phyloP scores from a whole-genome alignment of 139 green algal species.

The Closterium sp. region DNA sequence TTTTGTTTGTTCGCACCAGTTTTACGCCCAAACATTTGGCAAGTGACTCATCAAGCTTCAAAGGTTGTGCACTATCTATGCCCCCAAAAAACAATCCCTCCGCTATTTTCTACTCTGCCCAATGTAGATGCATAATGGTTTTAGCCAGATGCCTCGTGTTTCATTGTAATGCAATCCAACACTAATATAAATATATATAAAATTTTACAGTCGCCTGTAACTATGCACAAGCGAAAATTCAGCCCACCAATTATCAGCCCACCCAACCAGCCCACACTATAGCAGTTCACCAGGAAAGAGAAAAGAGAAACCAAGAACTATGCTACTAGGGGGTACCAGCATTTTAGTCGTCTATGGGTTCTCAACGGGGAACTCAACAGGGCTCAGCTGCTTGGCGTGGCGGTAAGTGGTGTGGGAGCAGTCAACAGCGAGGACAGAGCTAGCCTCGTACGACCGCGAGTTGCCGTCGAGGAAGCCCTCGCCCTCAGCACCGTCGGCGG shows the following conservation, averaged over 20 bases:
- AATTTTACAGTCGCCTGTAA: neutral
- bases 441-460: neutral
- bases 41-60: no score
- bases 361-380: neutral
- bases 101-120: no score
- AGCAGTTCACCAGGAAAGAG: neutral
- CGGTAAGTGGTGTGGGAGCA: slow-evolving; percentile 1
- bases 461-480: slow-evolving; percentile 8
- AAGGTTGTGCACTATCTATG: no score
- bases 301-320: neutral
- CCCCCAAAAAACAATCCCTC: no score
- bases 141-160: no score
- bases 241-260: neutral
- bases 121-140: no score
- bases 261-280: neutral
- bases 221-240: neutral
- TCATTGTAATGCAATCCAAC: no score
- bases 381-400: neutral
- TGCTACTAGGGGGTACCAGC: neutral
- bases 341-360: neutral
- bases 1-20: no score
- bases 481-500: neutral
- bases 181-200: no score
- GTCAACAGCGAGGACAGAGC: neutral
- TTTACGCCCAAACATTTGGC: no score